These are phyloP conservation scores for Hymenoscyphus linearis DNA, from an alignment of 2,329 filamentous ascomycete species.

Conservation along the genomic window DNA sequence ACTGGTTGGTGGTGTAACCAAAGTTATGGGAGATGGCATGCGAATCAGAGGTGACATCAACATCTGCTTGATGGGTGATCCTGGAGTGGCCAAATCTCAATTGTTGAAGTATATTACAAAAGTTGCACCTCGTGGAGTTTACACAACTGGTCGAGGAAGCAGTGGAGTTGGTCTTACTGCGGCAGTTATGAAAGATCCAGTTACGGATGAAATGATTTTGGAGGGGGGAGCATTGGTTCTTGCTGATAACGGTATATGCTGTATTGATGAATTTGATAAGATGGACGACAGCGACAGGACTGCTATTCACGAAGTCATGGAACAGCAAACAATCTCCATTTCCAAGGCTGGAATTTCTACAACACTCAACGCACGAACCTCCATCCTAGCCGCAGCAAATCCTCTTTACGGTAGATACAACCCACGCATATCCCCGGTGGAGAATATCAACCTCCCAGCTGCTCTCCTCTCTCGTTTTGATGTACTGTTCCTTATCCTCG, in stretches of 20 bases:
- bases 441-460: conserved; percentile 99
- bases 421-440: conserved; percentile 90
- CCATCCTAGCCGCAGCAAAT: conserved; percentile 93
- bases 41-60: conserved; percentile 98
- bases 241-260: conserved; percentile 77
- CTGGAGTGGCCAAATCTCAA: conserved; percentile 98
- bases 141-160: conserved; percentile 76
- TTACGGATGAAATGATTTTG: conserved; percentile 73
- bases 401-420: conserved; percentile 98
- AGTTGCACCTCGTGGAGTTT: conserved; percentile 83
- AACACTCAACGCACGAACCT: conserved; percentile 91
- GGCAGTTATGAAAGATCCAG: conserved; percentile 74
- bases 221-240: conserved; percentile 75
- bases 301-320: conserved; percentile 83
- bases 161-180: conserved; percentile 78
- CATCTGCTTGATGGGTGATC: conserved; percentile 97
- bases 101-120: conserved; percentile 98
- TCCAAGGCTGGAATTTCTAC: conserved; percentile 94
- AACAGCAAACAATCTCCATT: conserved; percentile 80
- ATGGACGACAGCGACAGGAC: conserved; percentile 77
- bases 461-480: conserved; percentile 96
- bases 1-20: conserved; percentile 91
- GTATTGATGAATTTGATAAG: conserved; percentile 82
- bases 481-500: conserved; percentile 91
- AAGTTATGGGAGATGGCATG: conserved; percentile 97